A percentile compares a stretch with the other conserved stretches of the same genome.
phyloP scores from a whole-genome alignment of 1,139 yeast genomes.

The Yamadazyma epiphylla region DNA sequence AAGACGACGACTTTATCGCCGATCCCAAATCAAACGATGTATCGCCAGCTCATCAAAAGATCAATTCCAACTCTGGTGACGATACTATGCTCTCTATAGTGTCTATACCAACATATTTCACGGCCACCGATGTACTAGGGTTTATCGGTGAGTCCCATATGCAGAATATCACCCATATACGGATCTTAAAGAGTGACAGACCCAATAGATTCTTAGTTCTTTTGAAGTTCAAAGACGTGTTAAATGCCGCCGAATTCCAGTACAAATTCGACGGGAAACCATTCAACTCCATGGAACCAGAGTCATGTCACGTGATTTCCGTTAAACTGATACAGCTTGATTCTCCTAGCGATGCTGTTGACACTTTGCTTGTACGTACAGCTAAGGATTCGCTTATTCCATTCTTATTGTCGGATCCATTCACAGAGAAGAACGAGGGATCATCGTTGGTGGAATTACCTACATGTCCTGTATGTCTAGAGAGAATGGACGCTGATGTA shows the following conservation, averaged over 20 bases:
- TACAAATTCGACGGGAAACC: conserved; percentile 65
- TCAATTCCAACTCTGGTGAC: conserved; percentile 36
- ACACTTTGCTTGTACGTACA: conserved; percentile 13
- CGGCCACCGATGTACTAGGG: conserved; percentile 79
- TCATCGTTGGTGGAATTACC: conserved; percentile 58
- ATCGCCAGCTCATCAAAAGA: too few relatives aligned
- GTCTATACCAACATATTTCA: conserved; percentile 84
- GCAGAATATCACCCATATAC: conserved; percentile 62
- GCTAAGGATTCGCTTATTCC: conserved; percentile 46
- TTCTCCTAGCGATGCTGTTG: conserved; percentile 7
- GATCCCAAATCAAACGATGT: conserved; percentile 4
- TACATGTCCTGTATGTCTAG: conserved; percentile 91
- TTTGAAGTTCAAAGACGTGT: conserved; percentile 61
- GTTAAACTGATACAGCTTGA: conserved; percentile 52
- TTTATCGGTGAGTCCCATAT: conserved; percentile 65
- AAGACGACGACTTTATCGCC: conserved; percentile 13
- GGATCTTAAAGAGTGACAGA: conserved; percentile 64
- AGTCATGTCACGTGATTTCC: conserved; percentile 72
- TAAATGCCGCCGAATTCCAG: conserved; percentile 60
- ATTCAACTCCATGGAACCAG: conserved; percentile 88
- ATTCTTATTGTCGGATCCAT: conserved; percentile 71
- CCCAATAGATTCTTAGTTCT: conserved; percentile 75
- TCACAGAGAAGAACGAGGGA: conserved; percentile 29
- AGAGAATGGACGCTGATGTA: conserved; percentile 77
- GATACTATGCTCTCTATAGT: conserved; percentile 71